Percentiles rank a stretch among this genome's conserved stretches.
Conservation (phyloP, 305 asterid genomes). For the Ajuga reptans region DNA sequence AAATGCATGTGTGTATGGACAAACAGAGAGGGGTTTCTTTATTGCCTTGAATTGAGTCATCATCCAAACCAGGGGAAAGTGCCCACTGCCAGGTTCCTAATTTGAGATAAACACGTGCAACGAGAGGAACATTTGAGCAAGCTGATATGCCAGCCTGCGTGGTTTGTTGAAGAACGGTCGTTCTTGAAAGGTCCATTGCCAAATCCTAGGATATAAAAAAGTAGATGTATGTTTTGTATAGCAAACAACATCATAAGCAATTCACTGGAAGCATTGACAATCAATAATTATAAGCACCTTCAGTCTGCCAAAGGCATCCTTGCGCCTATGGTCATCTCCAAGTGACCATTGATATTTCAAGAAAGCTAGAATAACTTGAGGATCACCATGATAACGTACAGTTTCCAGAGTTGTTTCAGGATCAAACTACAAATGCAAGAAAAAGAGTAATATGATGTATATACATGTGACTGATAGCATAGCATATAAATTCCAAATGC, state of each 20-base stretch:
- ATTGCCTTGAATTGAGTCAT: constrained; percentile 79
- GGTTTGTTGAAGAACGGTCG: constrained; percentile 54
- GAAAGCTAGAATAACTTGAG: constrained; percentile 92
- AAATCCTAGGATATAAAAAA: constrained; percentile 51
- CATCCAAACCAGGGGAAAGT: constrained; percentile 85
- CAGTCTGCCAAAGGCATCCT: constrained; percentile 76
- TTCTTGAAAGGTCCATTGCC: constrained; percentile 75
- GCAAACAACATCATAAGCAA: constrained; percentile 9
- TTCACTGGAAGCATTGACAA: constrained; percentile 5
- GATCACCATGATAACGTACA: constrained; percentile 80
- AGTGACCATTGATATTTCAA: constrained; percentile 96
- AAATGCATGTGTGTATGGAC: background rate
- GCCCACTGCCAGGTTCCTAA: constrained; percentile 96
- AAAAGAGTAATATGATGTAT: constrained; percentile 6
- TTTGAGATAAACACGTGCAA: constrained; percentile 80
- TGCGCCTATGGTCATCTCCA: constrained; percentile 88
- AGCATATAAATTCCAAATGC: constrained; percentile 12
- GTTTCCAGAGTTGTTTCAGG: constrained; percentile 83
- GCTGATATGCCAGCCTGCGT: constrained; percentile 47
- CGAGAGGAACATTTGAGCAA: constrained; percentile 59
- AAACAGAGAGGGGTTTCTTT: background rate
- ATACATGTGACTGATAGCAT: background rate
- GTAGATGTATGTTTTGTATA: background rate
- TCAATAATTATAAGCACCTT: constrained; percentile 46
- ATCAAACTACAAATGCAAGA: constrained; percentile 56